Conservation (phyloP, 495 filamentous ascomycete genomes). For the Clavariopsis aquatica region DNA sequence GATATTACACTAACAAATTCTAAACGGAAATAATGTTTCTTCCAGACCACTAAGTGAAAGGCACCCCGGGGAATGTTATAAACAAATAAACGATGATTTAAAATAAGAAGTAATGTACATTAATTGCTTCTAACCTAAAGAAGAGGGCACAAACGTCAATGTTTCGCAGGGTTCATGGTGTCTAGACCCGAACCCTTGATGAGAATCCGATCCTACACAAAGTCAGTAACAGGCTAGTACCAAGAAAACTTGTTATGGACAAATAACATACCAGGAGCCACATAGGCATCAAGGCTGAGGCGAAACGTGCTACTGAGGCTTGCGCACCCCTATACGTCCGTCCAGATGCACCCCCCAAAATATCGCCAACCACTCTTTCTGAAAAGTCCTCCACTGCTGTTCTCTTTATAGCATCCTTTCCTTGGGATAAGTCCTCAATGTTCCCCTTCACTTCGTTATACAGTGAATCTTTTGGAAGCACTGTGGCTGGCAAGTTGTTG, state of each 20-base stretch:
- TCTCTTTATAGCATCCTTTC: not conserved
- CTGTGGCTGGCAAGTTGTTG: not conserved
- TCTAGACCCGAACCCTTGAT: not conserved
- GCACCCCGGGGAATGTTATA: no score
- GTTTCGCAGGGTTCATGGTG: not conserved
- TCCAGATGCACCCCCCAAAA: not conserved
- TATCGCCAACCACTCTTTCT: conserved; percentile 9
- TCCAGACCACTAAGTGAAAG: no score
- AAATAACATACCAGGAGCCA: not conserved
- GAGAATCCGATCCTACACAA: not conserved
- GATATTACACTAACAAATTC: no score
- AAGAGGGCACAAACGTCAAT: no score
- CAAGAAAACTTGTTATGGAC: not conserved
- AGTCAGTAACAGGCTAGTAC: not conserved
- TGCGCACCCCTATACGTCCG: conserved; percentile 5
- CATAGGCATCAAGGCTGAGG: not conserved
- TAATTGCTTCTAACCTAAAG: no score
- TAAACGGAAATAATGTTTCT: no score
- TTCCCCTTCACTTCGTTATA: conserved; percentile 10
- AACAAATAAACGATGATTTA: no score
- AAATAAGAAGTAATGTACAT: no score
- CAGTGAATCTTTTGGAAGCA: conserved; percentile 8
- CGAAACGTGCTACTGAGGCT: not conserved
- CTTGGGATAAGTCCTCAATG: not conserved
- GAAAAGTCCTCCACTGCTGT: conserved; percentile 3